These are phyloP conservation scores for Sungouiella thailandica DNA, from an alignment of 805 yeast species.

Conservation along the genomic window DNA sequence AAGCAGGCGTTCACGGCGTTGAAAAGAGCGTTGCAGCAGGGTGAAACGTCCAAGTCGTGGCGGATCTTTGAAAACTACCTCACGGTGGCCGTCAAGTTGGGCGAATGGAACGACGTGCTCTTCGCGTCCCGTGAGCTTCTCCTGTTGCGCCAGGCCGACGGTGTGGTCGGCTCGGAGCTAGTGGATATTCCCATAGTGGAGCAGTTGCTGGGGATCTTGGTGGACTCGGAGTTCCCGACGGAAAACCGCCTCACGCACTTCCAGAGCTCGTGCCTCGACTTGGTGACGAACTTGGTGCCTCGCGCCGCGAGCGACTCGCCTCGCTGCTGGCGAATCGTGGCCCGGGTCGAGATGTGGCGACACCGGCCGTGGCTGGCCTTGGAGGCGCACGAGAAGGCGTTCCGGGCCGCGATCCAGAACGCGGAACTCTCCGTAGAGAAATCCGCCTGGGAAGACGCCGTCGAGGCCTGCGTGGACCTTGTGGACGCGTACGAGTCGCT, in stretches of 20 bases:
- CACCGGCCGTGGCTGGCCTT: conserved; percentile 82
- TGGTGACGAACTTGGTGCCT: conserved; percentile 67
- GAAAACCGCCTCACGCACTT: conserved; percentile 48
- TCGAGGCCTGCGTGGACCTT: conserved; percentile 71
- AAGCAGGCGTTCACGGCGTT: conserved; percentile 83
- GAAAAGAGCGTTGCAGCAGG: conserved; percentile 67
- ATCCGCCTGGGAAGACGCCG: conserved; percentile 68
- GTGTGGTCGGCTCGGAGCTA: conserved; percentile 59
- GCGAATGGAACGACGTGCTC: conserved; percentile 87
- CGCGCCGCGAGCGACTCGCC: conserved; percentile 60
- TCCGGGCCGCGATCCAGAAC: conserved; percentile 59
- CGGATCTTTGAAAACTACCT: conserved; percentile 85
- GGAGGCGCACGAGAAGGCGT: conserved; percentile 83
- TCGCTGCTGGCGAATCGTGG: conserved; percentile 77
- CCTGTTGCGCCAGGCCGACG: conserved; percentile 48
- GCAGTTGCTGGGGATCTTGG: conserved; percentile 61
- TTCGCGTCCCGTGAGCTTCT: conserved; percentile 65
- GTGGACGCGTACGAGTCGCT: conserved; percentile 81
- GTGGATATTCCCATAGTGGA: conserved; percentile 75
- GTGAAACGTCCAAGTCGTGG: conserved; percentile 74
- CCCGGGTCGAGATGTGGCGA: conserved; percentile 84
- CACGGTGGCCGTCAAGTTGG: conserved; percentile 71
- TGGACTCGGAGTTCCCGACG: conserved; percentile 45
- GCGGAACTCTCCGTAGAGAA: conserved; percentile 64
- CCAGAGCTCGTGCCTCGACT: conserved; percentile 65